Percentiles rank a stretch among this genome's conserved stretches.
Conservation (phyloP, 129 eudicot genomes). For the Flaveria sonorensis region DNA sequence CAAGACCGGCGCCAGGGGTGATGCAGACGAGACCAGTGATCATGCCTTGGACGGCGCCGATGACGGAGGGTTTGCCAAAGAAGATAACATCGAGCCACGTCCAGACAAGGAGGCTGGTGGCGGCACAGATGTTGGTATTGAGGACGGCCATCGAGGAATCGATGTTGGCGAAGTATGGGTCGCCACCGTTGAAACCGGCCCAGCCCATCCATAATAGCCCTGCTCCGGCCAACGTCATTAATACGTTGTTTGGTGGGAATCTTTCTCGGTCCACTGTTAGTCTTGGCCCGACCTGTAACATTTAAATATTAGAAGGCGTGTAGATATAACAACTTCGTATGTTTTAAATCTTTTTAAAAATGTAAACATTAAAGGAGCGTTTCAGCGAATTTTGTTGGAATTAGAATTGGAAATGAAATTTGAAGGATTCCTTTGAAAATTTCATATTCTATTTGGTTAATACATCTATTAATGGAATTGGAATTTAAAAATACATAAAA, state of each 20-base stretch:
- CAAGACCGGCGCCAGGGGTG: conserved; percentile 75
- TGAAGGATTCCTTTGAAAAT: too few species aligned
- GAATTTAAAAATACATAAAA: too few species aligned
- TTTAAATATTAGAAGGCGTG: too few species aligned
- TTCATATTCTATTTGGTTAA: too few species aligned
- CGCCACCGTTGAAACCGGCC: conserved; percentile 86
- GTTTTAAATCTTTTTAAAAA: too few species aligned
- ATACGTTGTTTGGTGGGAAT: conserved; percentile 68
- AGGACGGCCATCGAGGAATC: conserved; percentile 78
- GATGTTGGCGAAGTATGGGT: conserved; percentile 67
- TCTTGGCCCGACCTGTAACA: conserved; percentile 68
- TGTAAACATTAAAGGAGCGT: too few species aligned
- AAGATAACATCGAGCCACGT: conserved; percentile 72
- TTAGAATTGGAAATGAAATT: too few species aligned
- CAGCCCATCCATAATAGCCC: conserved; percentile 84
- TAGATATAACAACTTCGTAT: too few species aligned
- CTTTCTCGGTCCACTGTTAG: conserved; percentile 50
- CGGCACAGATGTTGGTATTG: conserved; percentile 76
- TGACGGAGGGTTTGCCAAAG: conserved; percentile 70
- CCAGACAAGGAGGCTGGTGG: conserved; percentile 82
- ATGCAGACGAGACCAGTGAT: conserved; percentile 81
- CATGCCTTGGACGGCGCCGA: conserved; percentile 88
- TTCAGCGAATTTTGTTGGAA: too few species aligned
- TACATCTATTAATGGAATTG: too few species aligned
- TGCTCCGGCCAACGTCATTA: conserved; percentile 68